Conservation (phyloP, 2,329 filamentous ascomycete species). For the Macrophomina pseudophaseolina region DNA sequence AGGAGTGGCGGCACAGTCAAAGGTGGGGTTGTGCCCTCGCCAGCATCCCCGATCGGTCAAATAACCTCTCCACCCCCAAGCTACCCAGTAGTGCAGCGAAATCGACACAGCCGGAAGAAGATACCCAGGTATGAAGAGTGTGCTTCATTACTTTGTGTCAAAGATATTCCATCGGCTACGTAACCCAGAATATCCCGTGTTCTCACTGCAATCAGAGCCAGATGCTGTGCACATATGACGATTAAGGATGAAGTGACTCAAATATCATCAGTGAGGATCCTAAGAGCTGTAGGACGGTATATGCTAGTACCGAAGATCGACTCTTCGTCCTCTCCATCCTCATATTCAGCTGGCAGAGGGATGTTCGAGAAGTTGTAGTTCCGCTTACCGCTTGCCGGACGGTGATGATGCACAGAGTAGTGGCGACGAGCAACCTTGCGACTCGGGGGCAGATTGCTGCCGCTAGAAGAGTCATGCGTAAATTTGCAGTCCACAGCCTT, state of each 20-base stretch:
- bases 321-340: neutral
- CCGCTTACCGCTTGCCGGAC: neutral
- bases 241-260: neutral
- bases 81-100: no score
- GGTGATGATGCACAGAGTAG: neutral
- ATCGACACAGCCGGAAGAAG: no score
- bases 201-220: neutral
- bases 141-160: no score
- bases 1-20: conserved; percentile 14
- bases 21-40: conserved; percentile 11
- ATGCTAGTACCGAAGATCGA: conserved; percentile 3
- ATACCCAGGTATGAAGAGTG: no score
- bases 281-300: conserved; percentile 8
- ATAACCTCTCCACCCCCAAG: neutral
- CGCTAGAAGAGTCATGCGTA: neutral
- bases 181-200: neutral
- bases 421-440: neutral
- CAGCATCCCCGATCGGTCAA: conserved; percentile 3
- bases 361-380: conserved; percentile 5
- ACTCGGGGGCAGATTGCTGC: no score
- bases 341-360: neutral
- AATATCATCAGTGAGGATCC: neutral
- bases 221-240: neutral
- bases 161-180: neutral
- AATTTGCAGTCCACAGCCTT: neutral